Evolutionary conservation across 2,329 filamentous ascomycete species (phyloP).

Genomic region (Graphiopsis chlorocephala): DNA sequence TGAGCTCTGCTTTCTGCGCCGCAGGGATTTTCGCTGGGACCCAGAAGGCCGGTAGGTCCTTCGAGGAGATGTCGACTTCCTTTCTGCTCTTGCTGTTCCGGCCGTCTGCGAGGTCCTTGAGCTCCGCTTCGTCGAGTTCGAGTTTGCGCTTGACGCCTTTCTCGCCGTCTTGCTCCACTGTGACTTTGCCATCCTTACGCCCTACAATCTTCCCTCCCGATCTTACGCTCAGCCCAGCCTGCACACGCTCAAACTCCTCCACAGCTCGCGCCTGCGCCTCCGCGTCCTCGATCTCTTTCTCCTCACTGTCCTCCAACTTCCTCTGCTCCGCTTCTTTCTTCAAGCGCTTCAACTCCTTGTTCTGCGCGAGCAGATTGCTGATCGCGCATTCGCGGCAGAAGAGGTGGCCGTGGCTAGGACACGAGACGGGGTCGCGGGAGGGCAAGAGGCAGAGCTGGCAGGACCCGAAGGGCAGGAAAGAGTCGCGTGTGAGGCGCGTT

Average conservation of each 20-base stretch:
- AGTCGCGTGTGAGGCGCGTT: conserved; percentile 84
- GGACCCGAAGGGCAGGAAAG: conserved; percentile 85
- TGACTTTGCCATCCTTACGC: conserved; percentile 23
- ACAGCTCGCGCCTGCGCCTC: conserved; percentile 70
- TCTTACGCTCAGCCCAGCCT: conserved; percentile 55
- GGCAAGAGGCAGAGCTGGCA: conserved; percentile 84
- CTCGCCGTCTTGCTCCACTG: conserved; percentile 29
- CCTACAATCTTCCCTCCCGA: conserved; percentile 45
- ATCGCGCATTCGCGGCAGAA: conserved; percentile 96
- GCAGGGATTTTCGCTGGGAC: conserved; percentile 76
- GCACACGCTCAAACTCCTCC: conserved; percentile 78
- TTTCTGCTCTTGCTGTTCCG: conserved; percentile 66
- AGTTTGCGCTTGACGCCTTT: conserved; percentile 71
- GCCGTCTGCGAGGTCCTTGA: conserved; percentile 63
- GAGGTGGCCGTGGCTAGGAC: conserved; percentile 72
- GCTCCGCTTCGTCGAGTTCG: conserved; percentile 73
- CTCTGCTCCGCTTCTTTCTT: conserved; percentile 62
- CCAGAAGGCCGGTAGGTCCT: conserved; percentile 87
- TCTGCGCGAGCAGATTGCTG: conserved; percentile 83
- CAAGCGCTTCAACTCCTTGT: conserved; percentile 82
- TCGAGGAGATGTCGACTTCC: conserved; percentile 58
- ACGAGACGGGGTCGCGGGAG: conserved; percentile 79
- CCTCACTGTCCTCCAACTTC: conserved; percentile 62
- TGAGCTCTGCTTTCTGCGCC: conserved; percentile 43
- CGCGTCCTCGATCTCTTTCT: conserved; percentile 59